Conservation (phyloP, 2,329 filamentous ascomycete species). For the Xylariomycetidae sp. region DNA sequence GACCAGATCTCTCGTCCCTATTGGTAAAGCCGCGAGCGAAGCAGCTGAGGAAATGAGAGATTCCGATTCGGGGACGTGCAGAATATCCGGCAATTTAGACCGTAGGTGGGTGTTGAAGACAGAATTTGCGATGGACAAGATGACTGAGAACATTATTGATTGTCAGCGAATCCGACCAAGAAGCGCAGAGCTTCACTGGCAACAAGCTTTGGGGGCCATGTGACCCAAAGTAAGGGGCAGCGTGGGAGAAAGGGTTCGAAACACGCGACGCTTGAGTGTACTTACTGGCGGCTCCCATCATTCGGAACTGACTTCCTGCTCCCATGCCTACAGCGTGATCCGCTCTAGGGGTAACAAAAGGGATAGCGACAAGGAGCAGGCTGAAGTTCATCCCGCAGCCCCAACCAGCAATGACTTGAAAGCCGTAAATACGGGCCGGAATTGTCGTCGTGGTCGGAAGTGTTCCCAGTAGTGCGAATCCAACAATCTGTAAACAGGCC, state of each 20-base stretch:
- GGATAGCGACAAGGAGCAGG: conserved; percentile 10
- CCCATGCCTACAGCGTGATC: conserved; percentile 14
- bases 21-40: too few relatives aligned
- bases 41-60: too few relatives aligned
- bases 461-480: conserved; percentile 10
- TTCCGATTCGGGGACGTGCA: not conserved
- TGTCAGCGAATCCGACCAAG: too few relatives aligned
- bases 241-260: too few relatives aligned
- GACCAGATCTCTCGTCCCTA: not conserved
- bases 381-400: conserved; percentile 13
- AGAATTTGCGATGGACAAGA: conserved; percentile 1
- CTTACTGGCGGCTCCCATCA: conserved; percentile 7
- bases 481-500: conserved; percentile 9
- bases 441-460: conserved; percentile 3
- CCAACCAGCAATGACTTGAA: conserved; percentile 10
- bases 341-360: conserved; percentile 3
- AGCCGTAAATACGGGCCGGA: conserved; percentile 9
- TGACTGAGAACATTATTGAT: too few relatives aligned
- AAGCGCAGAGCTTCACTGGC: too few relatives aligned
- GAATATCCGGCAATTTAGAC: not conserved
- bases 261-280: too few relatives aligned
- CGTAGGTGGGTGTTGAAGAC: conserved; percentile 5
- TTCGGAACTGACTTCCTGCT: conserved; percentile 8
- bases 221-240: too few relatives aligned
- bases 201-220: too few relatives aligned